Evolutionary conservation across 23 red algal genomes (phyloP).

Genomic region (Gracilariopsis chorda): DNA sequence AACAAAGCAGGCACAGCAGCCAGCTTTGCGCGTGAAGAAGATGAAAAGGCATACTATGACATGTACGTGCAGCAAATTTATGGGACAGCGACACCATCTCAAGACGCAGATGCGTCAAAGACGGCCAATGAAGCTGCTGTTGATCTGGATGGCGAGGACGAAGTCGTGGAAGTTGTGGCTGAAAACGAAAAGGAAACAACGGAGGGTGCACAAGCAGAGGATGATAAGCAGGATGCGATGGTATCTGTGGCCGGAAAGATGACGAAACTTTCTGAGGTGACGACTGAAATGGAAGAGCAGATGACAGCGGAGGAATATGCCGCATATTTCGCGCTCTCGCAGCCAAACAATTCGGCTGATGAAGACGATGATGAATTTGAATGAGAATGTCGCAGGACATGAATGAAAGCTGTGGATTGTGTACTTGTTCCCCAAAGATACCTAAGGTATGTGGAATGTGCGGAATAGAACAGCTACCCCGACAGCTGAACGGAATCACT

Average conservation of each 20-base stretch:
- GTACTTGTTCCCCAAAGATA: no score
- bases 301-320: constrained; percentile 61
- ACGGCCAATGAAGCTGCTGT: neutral
- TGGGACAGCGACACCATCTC: neutral
- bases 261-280: constrained; percentile 46
- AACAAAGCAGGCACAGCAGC: constrained; percentile 37
- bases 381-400: no score
- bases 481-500: no score
- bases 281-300: constrained; percentile 35
- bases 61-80: constrained; percentile 21
- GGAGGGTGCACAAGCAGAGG: neutral
- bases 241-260: constrained; percentile 47
- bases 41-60: constrained; percentile 37
- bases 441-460: no score
- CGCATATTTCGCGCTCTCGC: constrained; percentile 33
- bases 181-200: neutral
- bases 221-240: constrained; percentile 5
- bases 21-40: constrained; percentile 34
- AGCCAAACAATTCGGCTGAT: neutral
- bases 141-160: neutral
- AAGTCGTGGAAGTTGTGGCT: neutral
- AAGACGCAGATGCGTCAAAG: neutral
- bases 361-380: constrained; percentile 62
- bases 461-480: no score
- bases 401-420: no score